Evolutionary conservation across 148 eudicot genomes (phyloP), one percentile per base, ranked within the genome.

Genomic region (Persicaria tinctoria): DNA sequence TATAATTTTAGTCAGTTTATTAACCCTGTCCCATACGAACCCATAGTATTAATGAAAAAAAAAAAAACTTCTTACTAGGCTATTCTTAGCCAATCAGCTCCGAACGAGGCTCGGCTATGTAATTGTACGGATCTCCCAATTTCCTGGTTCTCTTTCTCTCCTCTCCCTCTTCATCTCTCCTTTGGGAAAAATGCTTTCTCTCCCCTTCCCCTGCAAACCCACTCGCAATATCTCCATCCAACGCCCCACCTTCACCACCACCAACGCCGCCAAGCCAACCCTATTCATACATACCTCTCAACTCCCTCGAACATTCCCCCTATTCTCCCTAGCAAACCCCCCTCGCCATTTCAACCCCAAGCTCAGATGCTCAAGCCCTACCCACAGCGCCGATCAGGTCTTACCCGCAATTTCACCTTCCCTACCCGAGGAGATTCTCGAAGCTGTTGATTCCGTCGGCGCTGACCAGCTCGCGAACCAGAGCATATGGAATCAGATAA

Each of bases 401-500:
- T 16, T 54, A 7, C 53, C 53, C 53, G 10, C 53, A 8, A 10
- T 50, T 50, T 50, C 53, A 10, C 53, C 3, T 13, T n/a, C 57
- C 57, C 16, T 18, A 1, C 46, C 46, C 27, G 68, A 70, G 7
- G 46, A 45, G 48, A 13, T 5, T 23, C 70, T 27, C 9, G 18
- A 41, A 68, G 44, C 23, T 14, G 11, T 38, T 18, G 50, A 70
- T 46, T 12, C 46, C 8, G 71, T n/a, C 71, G 76, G 55, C 8
- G 3, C 41, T 32, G 85, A 80, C 13, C 79, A 76, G 20, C 76
- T 85, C 74, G 83, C 69, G 13, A 74, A 86, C 75, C 87, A 83
- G 60, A 83, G 86, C 23, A 74, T 84, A 48, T 91, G 92, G 94
- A 80, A 62, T 46, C 95, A 93, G 78, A 86, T 88, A 12, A 76